Conservation (phyloP, 2,329 filamentous ascomycete genomes). For the Aspergillus ibericus region DNA sequence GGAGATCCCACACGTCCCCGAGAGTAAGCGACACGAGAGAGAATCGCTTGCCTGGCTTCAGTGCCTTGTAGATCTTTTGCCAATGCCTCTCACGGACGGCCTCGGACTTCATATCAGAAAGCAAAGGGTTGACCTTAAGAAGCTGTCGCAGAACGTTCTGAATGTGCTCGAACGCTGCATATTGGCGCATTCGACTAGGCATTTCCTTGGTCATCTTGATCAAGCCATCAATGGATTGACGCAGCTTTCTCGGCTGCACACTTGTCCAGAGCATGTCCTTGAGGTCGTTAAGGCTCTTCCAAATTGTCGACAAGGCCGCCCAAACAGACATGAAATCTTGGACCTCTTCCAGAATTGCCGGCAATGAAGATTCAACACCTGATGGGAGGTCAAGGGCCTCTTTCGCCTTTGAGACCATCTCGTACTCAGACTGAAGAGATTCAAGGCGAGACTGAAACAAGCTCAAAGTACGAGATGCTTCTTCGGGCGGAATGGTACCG, state of each 20-base stretch:
- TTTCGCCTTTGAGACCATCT: constrained; percentile 95
- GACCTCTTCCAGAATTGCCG: constrained; percentile 88
- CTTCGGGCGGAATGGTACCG: constrained; percentile 84
- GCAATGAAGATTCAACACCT: constrained; percentile 75
- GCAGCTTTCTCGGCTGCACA: constrained; percentile 89
- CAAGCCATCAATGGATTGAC: constrained; percentile 82
- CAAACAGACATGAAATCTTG: constrained; percentile 99
- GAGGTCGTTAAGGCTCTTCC: constrained; percentile 92
- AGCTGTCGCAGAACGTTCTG: constrained; percentile 85
- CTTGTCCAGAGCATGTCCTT: constrained; percentile 92
- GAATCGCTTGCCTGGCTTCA: constrained; percentile 90
- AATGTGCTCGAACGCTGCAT: constrained; percentile 98
- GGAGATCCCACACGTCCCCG: constrained; percentile 98
- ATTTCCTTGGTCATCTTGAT: constrained; percentile 99
- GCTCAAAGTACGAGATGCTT: constrained; percentile 78
- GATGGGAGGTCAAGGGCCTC: constrained; percentile 89
- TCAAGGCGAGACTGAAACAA: constrained; percentile 84
- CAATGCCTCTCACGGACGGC: constrained; percentile 95
- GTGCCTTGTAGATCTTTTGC: constrained; percentile 94
- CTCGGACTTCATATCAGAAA: constrained; percentile 92
- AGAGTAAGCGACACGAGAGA: constrained; percentile 92
- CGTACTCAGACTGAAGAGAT: constrained; percentile 79
- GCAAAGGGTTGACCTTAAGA: constrained; percentile 83
- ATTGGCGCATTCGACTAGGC: constrained; percentile 98
- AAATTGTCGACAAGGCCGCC: constrained; percentile 92